A percentile compares a stretch with the other conserved stretches of the same genome.
These are phyloP conservation scores for Botrytis byssoidea DNA, from an alignment of 2,329 filamentous ascomycete genomes.

Conservation along the genomic window DNA sequence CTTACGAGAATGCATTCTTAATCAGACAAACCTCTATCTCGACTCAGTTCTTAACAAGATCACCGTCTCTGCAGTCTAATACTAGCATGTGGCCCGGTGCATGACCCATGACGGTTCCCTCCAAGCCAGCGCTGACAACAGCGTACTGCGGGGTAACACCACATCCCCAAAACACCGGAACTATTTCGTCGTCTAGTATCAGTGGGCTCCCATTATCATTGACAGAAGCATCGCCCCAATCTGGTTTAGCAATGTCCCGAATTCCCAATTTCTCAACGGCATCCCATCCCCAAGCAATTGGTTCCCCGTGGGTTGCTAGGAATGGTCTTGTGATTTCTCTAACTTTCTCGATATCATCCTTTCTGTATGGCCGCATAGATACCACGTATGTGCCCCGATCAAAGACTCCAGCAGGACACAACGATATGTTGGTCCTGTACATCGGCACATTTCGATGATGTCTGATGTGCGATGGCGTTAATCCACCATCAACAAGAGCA, in stretches of 20 bases:
- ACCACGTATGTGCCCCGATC: conserved; percentile 55
- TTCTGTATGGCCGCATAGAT: conserved; percentile 60
- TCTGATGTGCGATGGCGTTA: conserved; percentile 51
- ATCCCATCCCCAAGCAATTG: conserved; percentile 64
- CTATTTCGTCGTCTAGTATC: conserved; percentile 42
- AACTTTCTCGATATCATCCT: conserved; percentile 50
- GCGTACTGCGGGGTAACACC: conserved; percentile 66
- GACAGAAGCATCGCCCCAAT: conserved; percentile 55
- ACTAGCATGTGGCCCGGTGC: conserved; percentile 62
- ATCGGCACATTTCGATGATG: conserved; percentile 55
- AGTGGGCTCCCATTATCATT: conserved; percentile 37
- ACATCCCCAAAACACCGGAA: conserved; percentile 63
- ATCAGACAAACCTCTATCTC: not conserved
- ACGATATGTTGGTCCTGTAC: conserved; percentile 57
- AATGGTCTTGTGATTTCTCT: conserved; percentile 55
- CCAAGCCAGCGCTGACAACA: conserved; percentile 53
- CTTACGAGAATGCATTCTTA: not conserved
- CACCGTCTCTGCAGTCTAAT: conserved; percentile 45
- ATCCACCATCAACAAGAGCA: conserved; percentile 50
- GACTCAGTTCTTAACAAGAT: conserved; percentile 24
- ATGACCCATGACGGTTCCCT: conserved; percentile 60
- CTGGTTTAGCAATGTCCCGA: conserved; percentile 48
- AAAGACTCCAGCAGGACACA: conserved; percentile 60
- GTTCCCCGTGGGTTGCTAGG: conserved; percentile 60
- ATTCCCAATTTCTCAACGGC: conserved; percentile 54